phyloP scores from a whole-genome alignment of 768 basidiomycete genomes.

The Terana coerulea region DNA sequence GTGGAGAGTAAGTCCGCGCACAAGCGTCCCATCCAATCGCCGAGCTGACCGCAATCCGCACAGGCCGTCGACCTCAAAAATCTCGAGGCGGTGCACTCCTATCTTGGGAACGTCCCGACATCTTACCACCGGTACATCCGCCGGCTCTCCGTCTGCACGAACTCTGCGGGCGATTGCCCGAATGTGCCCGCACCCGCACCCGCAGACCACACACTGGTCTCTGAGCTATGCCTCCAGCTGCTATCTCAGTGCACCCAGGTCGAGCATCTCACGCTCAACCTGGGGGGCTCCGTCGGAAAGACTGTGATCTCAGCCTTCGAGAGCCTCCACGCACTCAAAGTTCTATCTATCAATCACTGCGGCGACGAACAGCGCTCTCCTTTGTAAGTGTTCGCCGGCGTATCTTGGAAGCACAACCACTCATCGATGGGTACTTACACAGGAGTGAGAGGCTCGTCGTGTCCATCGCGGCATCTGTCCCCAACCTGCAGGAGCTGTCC shows the following conservation, averaged over 20 bases:
- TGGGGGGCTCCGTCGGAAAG: constrained; percentile 48
- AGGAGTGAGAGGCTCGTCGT: constrained; percentile 72
- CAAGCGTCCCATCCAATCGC: background rate
- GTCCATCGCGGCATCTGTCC: constrained; percentile 58
- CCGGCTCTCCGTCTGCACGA: constrained; percentile 45
- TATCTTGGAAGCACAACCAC: constrained; percentile 11
- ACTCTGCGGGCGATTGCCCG: constrained; percentile 25
- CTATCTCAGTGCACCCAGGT: constrained; percentile 49
- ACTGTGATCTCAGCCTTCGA: constrained; percentile 47
- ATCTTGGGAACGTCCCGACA: constrained; percentile 54
- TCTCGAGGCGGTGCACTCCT: constrained; percentile 44
- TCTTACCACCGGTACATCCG: constrained; percentile 47
- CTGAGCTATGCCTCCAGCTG: constrained; percentile 47
- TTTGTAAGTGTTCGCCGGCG: constrained; percentile 28
- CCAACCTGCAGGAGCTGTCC: constrained; percentile 50
- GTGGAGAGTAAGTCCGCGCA: constrained; percentile 46
- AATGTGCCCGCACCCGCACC: constrained; percentile 11
- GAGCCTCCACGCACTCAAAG: constrained; percentile 37
- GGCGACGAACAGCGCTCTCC: constrained; percentile 33
- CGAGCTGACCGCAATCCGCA: constrained; percentile 2
- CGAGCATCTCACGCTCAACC: constrained; percentile 40
- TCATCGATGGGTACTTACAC: constrained; percentile 11
- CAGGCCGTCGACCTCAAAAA: constrained; percentile 49
- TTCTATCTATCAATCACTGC: constrained; percentile 45
- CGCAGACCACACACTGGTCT: constrained; percentile 19